These are phyloP conservation scores for Hamamelis virginiana DNA, from an alignment of 164 flowering plant species.

Conservation along the genomic window DNA sequence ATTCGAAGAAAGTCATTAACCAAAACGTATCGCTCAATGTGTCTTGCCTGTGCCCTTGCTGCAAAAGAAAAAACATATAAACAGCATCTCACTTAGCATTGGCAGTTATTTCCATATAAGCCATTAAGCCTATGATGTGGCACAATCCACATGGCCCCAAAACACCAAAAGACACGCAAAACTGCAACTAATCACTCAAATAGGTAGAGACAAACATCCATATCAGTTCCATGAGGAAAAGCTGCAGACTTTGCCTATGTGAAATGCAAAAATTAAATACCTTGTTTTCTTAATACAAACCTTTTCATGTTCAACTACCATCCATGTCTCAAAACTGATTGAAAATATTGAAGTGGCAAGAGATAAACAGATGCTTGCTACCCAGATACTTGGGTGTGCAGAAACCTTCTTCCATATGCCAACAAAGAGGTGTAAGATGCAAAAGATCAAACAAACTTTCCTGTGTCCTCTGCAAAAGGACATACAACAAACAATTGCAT, in stretches of 20 bases:
- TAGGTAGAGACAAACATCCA: neutral
- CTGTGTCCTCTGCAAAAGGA: constrained; percentile 68
- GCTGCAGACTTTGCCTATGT: neutral
- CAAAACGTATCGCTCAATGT: constrained; percentile 73
- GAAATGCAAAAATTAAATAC: neutral
- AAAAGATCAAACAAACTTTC: constrained; percentile 67
- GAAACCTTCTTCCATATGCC: constrained; percentile 62
- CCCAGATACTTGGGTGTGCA: constrained; percentile 50
- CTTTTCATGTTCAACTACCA: constrained; percentile 86
- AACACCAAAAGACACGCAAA: neutral
- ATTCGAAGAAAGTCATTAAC: constrained; percentile 78
- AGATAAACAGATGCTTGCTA: constrained; percentile 61
- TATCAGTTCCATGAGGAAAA: neutral
- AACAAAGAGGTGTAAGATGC: constrained; percentile 66
- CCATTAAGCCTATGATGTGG: neutral
- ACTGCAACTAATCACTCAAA: neutral
- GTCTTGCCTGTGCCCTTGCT: constrained; percentile 78
- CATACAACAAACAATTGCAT: neutral
- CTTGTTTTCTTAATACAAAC: constrained; percentile 33
- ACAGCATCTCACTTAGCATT: neutral
- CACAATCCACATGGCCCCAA: neutral
- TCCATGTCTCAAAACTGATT: constrained; percentile 85
- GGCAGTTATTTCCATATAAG: neutral
- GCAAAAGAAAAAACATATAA: constrained; percentile 28
- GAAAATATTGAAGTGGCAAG: constrained; percentile 72